phyloP scores from a whole-genome alignment of 2,329 filamentous ascomycete species.

The Talaromyces sp. region DNA sequence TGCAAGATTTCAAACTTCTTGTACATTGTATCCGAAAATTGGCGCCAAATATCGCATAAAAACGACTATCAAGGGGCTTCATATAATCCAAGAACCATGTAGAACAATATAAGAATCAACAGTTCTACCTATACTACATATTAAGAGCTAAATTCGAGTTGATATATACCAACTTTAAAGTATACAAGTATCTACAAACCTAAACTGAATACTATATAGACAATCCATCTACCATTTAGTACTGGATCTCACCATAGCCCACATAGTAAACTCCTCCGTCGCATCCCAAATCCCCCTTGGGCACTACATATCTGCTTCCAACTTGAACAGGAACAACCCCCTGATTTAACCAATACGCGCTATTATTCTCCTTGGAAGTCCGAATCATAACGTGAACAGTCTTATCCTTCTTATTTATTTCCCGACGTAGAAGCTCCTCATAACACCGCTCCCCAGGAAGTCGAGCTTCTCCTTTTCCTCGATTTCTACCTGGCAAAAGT shows the following conservation, averaged over 20 bases:
- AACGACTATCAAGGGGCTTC: too few species aligned
- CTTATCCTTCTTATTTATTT: background rate
- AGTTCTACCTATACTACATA: background rate
- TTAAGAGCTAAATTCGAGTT: background rate
- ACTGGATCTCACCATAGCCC: slow-evolving; percentile 17
- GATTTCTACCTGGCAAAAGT: slow-evolving; percentile 10
- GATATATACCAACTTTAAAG: too few species aligned
- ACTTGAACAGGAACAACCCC: slow-evolving; percentile 13
- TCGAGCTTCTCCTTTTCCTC: slow-evolving; percentile 14
- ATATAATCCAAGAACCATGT: background rate
- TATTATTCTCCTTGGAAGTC: slow-evolving; percentile 16
- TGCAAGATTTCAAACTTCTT: background rate
- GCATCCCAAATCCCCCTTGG: slow-evolving; percentile 16
- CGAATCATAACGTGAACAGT: slow-evolving; percentile 15
- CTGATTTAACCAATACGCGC: slow-evolving; percentile 19
- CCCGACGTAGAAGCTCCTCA: slow-evolving; percentile 14
- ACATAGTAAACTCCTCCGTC: slow-evolving; percentile 15
- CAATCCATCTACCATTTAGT: background rate
- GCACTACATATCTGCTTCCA: slow-evolving; percentile 10
- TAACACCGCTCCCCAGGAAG: slow-evolving; percentile 9
- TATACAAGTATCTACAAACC: too few species aligned
- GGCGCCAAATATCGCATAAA: too few species aligned
- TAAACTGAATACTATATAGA: too few species aligned
- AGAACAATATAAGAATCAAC: background rate
- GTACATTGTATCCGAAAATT: too few species aligned